These are phyloP conservation scores for Deakozyma indianensis DNA, from an alignment of 805 yeast genomes.

Conservation along the genomic window DNA sequence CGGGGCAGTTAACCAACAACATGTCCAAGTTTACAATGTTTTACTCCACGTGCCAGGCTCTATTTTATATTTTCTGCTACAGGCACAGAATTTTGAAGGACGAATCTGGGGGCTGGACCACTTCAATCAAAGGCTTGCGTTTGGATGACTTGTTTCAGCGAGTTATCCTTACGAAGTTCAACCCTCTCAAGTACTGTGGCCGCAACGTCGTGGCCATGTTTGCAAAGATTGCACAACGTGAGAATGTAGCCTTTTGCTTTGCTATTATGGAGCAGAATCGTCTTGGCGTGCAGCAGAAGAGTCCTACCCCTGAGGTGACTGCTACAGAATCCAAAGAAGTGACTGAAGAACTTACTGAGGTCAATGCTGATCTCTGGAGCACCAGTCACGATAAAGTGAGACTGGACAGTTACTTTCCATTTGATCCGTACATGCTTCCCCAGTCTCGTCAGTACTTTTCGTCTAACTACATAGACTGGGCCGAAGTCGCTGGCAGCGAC, in stretches of 20 bases:
- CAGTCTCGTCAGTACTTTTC: slow-evolving; percentile 40
- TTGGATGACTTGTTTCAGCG: slow-evolving; percentile 80
- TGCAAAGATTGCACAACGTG: slow-evolving; percentile 82
- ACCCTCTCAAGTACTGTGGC: slow-evolving; percentile 85
- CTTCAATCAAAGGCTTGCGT: slow-evolving; percentile 19
- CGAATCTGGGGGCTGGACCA: slow-evolving; percentile 15
- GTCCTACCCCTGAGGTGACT: slow-evolving; percentile 2
- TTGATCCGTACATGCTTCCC: slow-evolving; percentile 76
- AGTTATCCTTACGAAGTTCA: slow-evolving; percentile 73
- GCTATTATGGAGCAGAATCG: slow-evolving; percentile 85
- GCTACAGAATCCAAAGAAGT: slow-evolving; percentile 14
- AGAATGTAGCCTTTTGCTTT: slow-evolving; percentile 84
- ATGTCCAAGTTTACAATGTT: slow-evolving; percentile 85
- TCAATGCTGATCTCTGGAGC: slow-evolving; percentile 28
- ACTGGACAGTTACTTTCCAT: slow-evolving; percentile 91
- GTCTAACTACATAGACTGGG: slow-evolving; percentile 67
- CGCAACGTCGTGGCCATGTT: slow-evolving; percentile 87
- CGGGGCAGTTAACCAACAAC: slow-evolving; percentile 31
- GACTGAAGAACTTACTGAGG: slow-evolving; percentile 16
- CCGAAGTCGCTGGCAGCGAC: slow-evolving; percentile 46
- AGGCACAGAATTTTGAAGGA: slow-evolving; percentile 48
- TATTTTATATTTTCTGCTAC: slow-evolving; percentile 84
- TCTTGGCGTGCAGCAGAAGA: slow-evolving; percentile 34
- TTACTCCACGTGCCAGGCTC: slow-evolving; percentile 81
- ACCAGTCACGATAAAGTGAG: slow-evolving; percentile 75